Base-by-base conservation (phyloP, 306 rosid species). In the Glycine tomentella region DNA sequence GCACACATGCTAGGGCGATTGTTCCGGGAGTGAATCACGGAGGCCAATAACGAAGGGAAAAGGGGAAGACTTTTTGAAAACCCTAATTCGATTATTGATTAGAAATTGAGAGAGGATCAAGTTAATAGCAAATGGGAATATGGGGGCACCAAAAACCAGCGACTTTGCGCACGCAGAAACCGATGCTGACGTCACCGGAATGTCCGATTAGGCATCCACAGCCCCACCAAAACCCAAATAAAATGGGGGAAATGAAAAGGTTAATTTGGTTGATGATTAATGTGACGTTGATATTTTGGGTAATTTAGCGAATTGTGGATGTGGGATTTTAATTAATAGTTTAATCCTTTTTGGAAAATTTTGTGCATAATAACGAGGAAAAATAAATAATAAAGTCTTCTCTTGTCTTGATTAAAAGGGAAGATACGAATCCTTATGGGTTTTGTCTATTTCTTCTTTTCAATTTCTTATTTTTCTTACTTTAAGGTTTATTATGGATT, bases 141-240 rank as follows among this genome's bases (percentile, higher is more conserved):
- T 76, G 48, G 72, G 42, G 67, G 56, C 12, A 20, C 4, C 51
- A 74, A 84, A 84, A 84, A 79, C 87, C 87, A 49, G 81, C 52
- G n/a, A 79, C 87, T 57, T 72, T 17, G 67, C 80, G 87, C 83
- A 74, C 87, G 80, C 87, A 59, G 87, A 84, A 56, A 83, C 2
- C 16, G 9, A 14, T 53, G 83, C 79, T 77, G 86, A 81, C 70
- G 74, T 77, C 75, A 58, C 17, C 71, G 17, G 36, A 58, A 57
- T 14, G 40, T 10, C 74, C 38, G 0, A 67, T 42, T 42, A 40
- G 51, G 51, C 36, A 5, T 4, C 14, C 74, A 66, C 70, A 9
- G 46, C 46, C 46, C 5, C 14, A 10, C 16, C 38, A 5, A 69
- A 46, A 58, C 6, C 20, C n/a, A n/a, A 69, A 8, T 9, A 46